Percentiles rank a stretch among this genome's conserved stretches.
phyloP scores from a whole-genome alignment of 176 grass and related monocot genomes.

The Luzula sylvatica region DNA sequence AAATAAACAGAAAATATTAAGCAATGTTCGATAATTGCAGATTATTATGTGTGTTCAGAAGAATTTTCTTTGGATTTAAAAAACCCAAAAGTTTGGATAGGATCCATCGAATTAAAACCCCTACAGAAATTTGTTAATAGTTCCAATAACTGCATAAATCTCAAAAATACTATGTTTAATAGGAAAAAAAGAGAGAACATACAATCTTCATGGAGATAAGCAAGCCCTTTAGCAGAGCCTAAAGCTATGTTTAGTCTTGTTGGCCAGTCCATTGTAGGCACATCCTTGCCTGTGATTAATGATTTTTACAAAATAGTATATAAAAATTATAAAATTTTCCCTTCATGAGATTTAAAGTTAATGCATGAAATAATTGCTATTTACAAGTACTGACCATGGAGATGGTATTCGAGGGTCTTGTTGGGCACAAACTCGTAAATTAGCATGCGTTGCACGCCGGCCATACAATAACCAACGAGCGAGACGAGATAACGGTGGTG shows the following conservation, averaged over 20 bases:
- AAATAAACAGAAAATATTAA: not conserved
- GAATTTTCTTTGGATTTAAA: too few relatives aligned
- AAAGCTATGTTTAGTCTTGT: slow-evolving; percentile 75
- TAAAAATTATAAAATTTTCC: not conserved
- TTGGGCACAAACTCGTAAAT: slow-evolving; percentile 92
- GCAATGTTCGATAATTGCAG: too few relatives aligned
- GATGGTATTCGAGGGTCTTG: slow-evolving; percentile 68
- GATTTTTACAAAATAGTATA: not conserved
- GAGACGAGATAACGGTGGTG: slow-evolving; percentile 95
- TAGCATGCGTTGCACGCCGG: slow-evolving; percentile 62
- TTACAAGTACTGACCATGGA: slow-evolving; percentile 36
- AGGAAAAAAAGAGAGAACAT: slow-evolving; percentile 9
- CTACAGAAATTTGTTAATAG: too few relatives aligned
- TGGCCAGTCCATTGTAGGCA: slow-evolving; percentile 60
- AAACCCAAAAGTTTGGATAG: too few relatives aligned
- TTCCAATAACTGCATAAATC: too few relatives aligned
- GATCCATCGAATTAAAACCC: too few relatives aligned
- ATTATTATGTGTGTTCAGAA: too few relatives aligned
- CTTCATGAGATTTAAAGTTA: not conserved
- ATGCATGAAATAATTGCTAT: not conserved
- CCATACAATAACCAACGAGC: slow-evolving; percentile 87
- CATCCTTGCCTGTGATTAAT: slow-evolving; percentile 34
- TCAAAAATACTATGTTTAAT: too few relatives aligned
- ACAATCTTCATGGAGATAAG: slow-evolving; percentile 99
- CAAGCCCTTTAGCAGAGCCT: slow-evolving; percentile 84